Conservation (phyloP, 768 basidiomycete genomes). For the Kwoniella shandongensis region DNA sequence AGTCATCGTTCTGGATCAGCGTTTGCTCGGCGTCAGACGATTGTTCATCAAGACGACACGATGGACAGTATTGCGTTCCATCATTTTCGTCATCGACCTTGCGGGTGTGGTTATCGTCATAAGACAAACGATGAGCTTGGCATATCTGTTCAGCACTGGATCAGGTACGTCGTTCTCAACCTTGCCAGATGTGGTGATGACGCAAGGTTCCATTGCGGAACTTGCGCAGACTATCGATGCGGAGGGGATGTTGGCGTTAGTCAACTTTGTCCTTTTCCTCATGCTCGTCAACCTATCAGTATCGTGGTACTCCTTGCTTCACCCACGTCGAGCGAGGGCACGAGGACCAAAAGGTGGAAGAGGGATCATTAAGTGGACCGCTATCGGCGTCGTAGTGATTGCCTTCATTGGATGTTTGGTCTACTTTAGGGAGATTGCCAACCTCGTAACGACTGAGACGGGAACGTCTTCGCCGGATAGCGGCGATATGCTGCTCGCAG, state of each 20-base stretch:
- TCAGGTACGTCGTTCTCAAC: conserved; percentile 6
- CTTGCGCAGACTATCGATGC: background rate
- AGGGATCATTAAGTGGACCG: conserved; percentile 11
- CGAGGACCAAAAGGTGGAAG: background rate
- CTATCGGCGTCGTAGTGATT: background rate
- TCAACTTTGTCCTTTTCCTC: conserved; percentile 14
- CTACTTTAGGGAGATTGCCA: conserved; percentile 13
- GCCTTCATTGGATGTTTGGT: conserved; percentile 7
- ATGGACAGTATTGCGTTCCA: background rate
- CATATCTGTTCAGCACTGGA: conserved; percentile 1
- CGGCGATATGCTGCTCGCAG: background rate
- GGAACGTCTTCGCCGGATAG: background rate
- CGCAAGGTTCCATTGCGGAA: background rate
- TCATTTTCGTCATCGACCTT: conserved; percentile 8
- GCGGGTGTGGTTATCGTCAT: conserved; percentile 8
- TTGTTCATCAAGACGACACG: conserved; percentile 1
- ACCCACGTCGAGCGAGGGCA: background rate
- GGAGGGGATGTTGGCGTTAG: conserved; percentile 4
- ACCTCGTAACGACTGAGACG: background rate
- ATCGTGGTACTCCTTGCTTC: conserved; percentile 14
- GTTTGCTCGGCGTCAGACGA: background rate
- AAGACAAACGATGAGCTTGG: conserved; percentile 15
- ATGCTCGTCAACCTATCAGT: conserved; percentile 7
- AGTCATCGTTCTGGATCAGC: conserved; percentile 1
- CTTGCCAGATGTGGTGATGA: background rate